phyloP scores from a whole-genome alignment of 2,329 filamentous ascomycete species.

The Chalaropsis ovoidea region DNA sequence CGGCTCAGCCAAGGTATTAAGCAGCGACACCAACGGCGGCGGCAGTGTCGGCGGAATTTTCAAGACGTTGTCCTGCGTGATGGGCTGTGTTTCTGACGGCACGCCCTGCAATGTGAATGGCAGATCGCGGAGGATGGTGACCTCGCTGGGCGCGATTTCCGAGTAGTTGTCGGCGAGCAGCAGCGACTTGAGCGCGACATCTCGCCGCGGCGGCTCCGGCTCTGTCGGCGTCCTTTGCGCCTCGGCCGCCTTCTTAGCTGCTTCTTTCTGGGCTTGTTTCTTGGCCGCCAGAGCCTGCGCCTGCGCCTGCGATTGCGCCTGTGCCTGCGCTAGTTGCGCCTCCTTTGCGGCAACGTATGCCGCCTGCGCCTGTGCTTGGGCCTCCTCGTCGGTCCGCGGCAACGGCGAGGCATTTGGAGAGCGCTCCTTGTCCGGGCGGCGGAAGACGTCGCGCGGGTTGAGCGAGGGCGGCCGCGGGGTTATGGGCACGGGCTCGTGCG shows the following conservation, averaged over 20 bases:
- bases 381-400: constrained; percentile 38
- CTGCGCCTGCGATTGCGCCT: constrained; percentile 31
- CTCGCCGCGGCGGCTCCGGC: constrained; percentile 34
- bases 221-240: constrained; percentile 27
- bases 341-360: constrained; percentile 35
- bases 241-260: constrained; percentile 31
- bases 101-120: constrained; percentile 90
- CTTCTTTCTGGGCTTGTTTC: constrained; percentile 28
- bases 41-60: constrained; percentile 71
- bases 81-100: constrained; percentile 74
- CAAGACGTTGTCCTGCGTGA: constrained; percentile 57
- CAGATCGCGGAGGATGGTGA: constrained; percentile 62
- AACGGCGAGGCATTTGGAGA: constrained; percentile 33
- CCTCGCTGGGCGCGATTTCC: constrained; percentile 53
- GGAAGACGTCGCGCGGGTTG: constrained; percentile 34
- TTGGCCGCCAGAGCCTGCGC: constrained; percentile 17
- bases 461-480: constrained; percentile 32
- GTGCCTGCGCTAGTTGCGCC: constrained; percentile 31
- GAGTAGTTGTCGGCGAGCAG: constrained; percentile 48
- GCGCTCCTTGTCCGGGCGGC: constrained; percentile 34
- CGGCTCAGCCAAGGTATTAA: constrained; percentile 85
- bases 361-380: constrained; percentile 29
- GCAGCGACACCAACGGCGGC: constrained; percentile 70
- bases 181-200: constrained; percentile 48
- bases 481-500: constrained; percentile 42